phyloP scores from a whole-genome alignment of 768 basidiomycete species.

The Leccinum disarticulatum region DNA sequence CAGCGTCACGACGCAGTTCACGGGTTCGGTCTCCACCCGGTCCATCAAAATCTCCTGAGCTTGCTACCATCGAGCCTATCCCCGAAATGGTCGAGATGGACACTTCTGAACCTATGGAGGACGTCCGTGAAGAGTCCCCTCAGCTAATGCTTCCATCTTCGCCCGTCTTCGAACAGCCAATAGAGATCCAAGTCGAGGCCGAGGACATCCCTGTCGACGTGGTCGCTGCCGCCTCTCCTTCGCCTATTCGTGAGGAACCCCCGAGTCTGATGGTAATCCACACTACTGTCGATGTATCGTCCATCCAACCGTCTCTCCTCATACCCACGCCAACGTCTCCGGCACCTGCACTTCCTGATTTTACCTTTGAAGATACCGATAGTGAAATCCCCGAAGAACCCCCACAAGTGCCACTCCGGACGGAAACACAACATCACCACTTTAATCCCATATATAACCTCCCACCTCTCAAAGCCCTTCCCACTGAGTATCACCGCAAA shows the following conservation, averaged over 20 bases:
- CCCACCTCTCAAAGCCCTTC: slow-evolving; percentile 55
- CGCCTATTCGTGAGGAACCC: neutral
- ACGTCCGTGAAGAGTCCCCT: slow-evolving; percentile 24
- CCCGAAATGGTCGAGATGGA: slow-evolving; percentile 15
- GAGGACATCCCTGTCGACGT: slow-evolving; percentile 5
- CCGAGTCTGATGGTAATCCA: slow-evolving; percentile 23
- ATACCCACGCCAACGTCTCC: slow-evolving; percentile 40
- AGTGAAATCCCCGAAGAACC: slow-evolving; percentile 23
- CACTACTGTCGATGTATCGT: slow-evolving; percentile 30
- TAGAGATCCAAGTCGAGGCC: neutral
- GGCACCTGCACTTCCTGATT: slow-evolving; percentile 29
- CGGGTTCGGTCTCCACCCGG: slow-evolving; percentile 10
- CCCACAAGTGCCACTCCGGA: slow-evolving; percentile 11
- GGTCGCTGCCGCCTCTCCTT: neutral
- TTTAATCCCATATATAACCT: slow-evolving; percentile 51
- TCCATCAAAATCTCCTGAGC: slow-evolving; percentile 12
- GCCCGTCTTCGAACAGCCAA: slow-evolving; percentile 3
- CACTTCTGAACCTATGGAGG: slow-evolving; percentile 20
- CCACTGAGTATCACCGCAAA: slow-evolving; percentile 53
- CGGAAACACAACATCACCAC: slow-evolving; percentile 33
- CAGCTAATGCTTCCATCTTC: slow-evolving; percentile 27
- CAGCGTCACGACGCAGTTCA: slow-evolving; percentile 21
- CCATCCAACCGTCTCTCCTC: slow-evolving; percentile 29
- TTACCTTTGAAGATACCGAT: slow-evolving; percentile 35
- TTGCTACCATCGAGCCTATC: slow-evolving; percentile 4